Conservation (phyloP, 192 early-diverging fungal genomes). For the Coemansia sp. region DNA sequence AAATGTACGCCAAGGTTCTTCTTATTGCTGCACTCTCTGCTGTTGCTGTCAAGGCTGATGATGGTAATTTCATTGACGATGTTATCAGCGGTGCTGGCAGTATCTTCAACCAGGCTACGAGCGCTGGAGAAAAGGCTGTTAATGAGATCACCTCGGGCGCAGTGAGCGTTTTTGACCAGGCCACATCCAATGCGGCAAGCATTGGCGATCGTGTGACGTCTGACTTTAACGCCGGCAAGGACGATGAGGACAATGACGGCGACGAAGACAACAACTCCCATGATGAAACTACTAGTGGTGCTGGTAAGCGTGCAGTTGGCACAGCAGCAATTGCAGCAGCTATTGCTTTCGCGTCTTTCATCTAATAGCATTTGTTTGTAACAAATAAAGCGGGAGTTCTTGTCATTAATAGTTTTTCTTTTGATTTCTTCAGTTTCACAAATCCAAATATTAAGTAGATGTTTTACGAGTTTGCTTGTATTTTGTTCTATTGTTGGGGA, state of each 20-base stretch:
- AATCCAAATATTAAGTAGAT: too few relatives aligned
- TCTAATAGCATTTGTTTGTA: conserved; percentile 13
- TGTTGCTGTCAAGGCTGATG: conserved; percentile 23
- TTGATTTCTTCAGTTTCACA: neutral
- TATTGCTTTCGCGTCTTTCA: conserved; percentile 25
- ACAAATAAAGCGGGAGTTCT: too few relatives aligned
- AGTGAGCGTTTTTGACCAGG: conserved; percentile 6
- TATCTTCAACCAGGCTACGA: conserved; percentile 17
- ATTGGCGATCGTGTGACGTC: conserved; percentile 27
- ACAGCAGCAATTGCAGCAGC: conserved; percentile 19
- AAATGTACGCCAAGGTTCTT: conserved; percentile 22
- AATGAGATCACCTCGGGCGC: conserved; percentile 15
- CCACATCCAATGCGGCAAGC: conserved; percentile 5
- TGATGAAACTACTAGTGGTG: neutral
- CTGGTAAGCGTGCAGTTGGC: conserved; percentile 1
- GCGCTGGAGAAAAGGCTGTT: conserved; percentile 11
- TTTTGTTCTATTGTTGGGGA: neutral
- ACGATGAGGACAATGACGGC: neutral
- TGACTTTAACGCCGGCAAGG: conserved; percentile 42
- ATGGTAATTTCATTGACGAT: conserved; percentile 19
- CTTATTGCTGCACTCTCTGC: conserved; percentile 15
- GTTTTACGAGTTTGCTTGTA: too few relatives aligned
- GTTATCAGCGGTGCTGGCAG: conserved; percentile 20
- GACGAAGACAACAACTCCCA: neutral
- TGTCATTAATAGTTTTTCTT: neutral